Evolutionary conservation across 2,329 filamentous ascomycete genomes (phyloP).

Genomic region (Grosmannia penicillata): DNA sequence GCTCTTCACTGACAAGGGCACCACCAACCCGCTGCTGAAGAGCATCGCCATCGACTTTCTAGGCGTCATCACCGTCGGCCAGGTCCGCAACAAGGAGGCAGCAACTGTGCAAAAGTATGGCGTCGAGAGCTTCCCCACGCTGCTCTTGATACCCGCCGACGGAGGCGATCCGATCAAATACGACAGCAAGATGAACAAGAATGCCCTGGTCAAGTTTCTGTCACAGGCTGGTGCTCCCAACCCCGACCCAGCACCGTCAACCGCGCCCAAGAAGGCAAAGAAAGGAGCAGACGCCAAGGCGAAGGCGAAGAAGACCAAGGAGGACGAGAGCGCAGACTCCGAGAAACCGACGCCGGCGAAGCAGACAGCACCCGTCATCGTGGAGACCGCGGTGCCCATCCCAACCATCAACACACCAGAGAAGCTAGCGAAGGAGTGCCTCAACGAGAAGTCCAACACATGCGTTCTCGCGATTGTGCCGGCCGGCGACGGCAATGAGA

Average conservation of each 20-base stretch:
- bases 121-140: constrained; percentile 61
- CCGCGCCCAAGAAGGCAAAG: constrained; percentile 22
- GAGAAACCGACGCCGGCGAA: constrained; percentile 9
- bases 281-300: constrained; percentile 14
- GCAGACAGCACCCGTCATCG: constrained; percentile 29
- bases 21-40: constrained; percentile 67
- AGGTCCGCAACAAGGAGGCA: constrained; percentile 70
- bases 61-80: constrained; percentile 62
- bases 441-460: constrained; percentile 61
- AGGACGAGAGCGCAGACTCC: constrained; percentile 22
- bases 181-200: constrained; percentile 74
- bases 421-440: constrained; percentile 55
- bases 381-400: constrained; percentile 47
- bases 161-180: constrained; percentile 57
- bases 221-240: constrained; percentile 68
- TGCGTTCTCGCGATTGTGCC: constrained; percentile 69
- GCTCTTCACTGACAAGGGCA: constrained; percentile 86
- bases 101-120: constrained; percentile 58
- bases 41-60: constrained; percentile 85
- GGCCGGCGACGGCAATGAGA: constrained; percentile 23
- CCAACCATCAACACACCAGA: constrained; percentile 47
- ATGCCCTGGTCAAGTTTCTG: constrained; percentile 67
- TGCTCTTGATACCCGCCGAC: constrained; percentile 64
- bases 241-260: constrained; percentile 49
- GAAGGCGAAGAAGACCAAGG: constrained; percentile 27